phyloP scores from a whole-genome alignment of 2,329 filamentous ascomycete genomes.

The Epichloe sylvatica region DNA sequence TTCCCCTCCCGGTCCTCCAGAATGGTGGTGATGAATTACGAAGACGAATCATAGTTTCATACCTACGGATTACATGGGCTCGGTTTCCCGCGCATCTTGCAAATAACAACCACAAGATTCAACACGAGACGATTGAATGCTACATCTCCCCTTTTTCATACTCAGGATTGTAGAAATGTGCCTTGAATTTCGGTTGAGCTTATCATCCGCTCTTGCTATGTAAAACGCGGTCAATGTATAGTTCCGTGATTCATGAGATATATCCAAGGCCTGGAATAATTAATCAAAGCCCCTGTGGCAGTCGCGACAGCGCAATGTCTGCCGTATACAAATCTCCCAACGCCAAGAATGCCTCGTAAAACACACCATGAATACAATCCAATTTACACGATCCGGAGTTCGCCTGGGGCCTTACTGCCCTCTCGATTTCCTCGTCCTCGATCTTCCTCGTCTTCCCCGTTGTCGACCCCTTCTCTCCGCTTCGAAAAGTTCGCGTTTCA shows the following conservation, averaged over 20 bases:
- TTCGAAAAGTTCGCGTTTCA: conserved; percentile 59
- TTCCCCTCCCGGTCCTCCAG: too few relatives aligned
- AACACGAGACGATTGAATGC: too few relatives aligned
- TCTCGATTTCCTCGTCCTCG: conserved; percentile 10
- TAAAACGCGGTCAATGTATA: not conserved
- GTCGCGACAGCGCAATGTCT: not conserved
- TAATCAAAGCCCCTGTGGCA: not conserved
- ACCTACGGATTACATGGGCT: too few relatives aligned
- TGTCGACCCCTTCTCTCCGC: conserved; percentile 44
- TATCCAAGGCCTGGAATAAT: not conserved
- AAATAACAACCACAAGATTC: too few relatives aligned
- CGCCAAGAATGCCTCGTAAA: not conserved
- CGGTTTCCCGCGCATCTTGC: not conserved
- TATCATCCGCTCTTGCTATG: not conserved
- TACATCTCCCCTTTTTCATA: not conserved
- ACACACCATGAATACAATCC: not conserved
- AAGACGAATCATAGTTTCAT: too few relatives aligned
- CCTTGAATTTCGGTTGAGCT: not conserved
- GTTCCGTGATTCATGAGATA: not conserved
- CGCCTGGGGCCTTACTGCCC: not conserved
- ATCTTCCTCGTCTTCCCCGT: conserved; percentile 7
- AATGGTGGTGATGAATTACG: too few relatives aligned
- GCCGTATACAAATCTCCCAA: not conserved
- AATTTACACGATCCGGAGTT: conserved; percentile 3
- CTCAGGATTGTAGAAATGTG: not conserved